phyloP scores from a whole-genome alignment of 192 early-diverging fungal species.

The Mortierella antarctica region DNA sequence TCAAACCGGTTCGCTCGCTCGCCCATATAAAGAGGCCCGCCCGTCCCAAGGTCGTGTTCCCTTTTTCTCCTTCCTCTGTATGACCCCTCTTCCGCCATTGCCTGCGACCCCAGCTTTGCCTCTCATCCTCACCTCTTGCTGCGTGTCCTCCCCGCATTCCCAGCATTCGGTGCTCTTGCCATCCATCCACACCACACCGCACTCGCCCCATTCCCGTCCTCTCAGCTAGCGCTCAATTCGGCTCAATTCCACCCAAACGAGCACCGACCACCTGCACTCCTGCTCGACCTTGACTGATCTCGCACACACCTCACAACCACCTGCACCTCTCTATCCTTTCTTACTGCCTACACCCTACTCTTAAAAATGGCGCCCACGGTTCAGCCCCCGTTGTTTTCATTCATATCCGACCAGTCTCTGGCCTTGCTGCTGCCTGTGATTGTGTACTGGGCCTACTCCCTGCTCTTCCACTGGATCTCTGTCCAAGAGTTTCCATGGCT shows the following conservation, averaged over 20 bases:
- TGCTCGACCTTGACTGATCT: neutral
- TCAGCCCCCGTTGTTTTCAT: constrained; percentile 50
- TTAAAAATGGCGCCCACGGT: constrained; percentile 46
- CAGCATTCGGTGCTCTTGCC: too few relatives aligned
- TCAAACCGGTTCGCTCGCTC: neutral
- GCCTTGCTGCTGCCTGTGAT: constrained; percentile 66
- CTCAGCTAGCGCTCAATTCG: neutral
- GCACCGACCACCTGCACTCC: constrained; percentile 6
- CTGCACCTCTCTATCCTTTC: neutral
- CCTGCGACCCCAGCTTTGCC: neutral
- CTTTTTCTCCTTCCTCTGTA: constrained; percentile 2
- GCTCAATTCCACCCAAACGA: constrained; percentile 1
- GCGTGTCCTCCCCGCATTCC: neutral
- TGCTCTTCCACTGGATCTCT: constrained; percentile 73
- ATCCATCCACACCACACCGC: neutral
- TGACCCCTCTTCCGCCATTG: neutral
- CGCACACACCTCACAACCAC: neutral
- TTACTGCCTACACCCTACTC: neutral
- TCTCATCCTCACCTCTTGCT: neutral
- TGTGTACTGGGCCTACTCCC: constrained; percentile 78
- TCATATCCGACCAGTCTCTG: constrained; percentile 63
- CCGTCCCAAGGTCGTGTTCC: neutral
- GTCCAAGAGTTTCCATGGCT: constrained; percentile 65
- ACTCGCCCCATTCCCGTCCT: neutral
- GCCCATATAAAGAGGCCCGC: constrained; percentile 17